A percentile compares a stretch with the other conserved stretches of the same genome.
These are phyloP conservation scores for Talaromyces pinophilus DNA, from an alignment of 2,329 filamentous ascomycete genomes.

Conservation along the genomic window DNA sequence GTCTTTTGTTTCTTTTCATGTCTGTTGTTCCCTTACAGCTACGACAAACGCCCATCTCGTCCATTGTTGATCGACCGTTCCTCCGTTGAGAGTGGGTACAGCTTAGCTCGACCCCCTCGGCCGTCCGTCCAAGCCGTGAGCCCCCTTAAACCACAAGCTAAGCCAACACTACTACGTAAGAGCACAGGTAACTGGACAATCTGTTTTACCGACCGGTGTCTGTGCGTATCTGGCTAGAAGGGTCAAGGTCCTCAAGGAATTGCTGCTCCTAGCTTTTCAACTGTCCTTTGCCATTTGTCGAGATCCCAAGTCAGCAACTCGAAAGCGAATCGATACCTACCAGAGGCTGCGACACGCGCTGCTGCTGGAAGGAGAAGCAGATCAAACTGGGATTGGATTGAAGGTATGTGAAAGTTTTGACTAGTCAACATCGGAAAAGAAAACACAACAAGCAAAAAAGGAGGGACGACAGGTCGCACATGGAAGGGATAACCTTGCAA, in stretches of 20 bases:
- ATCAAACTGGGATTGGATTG: background rate
- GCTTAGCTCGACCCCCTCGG: slow-evolving; percentile 1
- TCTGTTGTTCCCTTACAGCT: background rate
- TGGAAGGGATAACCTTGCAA: slow-evolving; percentile 6
- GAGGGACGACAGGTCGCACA: slow-evolving; percentile 3
- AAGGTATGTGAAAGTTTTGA: slow-evolving; percentile 15
- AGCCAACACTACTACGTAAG: slow-evolving; percentile 3
- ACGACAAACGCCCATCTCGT: background rate
- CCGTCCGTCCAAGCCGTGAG: background rate
- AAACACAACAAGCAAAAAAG: slow-evolving; percentile 2
- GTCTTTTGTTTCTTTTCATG: background rate
- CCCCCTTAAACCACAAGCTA: slow-evolving; percentile 13
- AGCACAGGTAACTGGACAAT: slow-evolving; percentile 1
- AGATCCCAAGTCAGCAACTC: background rate
- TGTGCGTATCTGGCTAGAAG: slow-evolving; percentile 16
- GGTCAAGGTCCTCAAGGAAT: background rate
- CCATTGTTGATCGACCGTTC: slow-evolving; percentile 4
- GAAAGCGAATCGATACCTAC: slow-evolving; percentile 4
- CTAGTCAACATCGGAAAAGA: background rate
- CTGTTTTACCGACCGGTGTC: slow-evolving; percentile 15
- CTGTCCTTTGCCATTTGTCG: background rate
- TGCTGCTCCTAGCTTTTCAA: slow-evolving; percentile 12
- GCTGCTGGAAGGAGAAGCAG: slow-evolving; percentile 15
- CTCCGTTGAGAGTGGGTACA: background rate
- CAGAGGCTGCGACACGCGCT: slow-evolving; percentile 17